A percentile compares a stretch with the other conserved stretches of the same genome.
Evolutionary conservation across 2,329 filamentous ascomycete genomes (phyloP).

Genomic region (Fusarium sp.): DNA sequence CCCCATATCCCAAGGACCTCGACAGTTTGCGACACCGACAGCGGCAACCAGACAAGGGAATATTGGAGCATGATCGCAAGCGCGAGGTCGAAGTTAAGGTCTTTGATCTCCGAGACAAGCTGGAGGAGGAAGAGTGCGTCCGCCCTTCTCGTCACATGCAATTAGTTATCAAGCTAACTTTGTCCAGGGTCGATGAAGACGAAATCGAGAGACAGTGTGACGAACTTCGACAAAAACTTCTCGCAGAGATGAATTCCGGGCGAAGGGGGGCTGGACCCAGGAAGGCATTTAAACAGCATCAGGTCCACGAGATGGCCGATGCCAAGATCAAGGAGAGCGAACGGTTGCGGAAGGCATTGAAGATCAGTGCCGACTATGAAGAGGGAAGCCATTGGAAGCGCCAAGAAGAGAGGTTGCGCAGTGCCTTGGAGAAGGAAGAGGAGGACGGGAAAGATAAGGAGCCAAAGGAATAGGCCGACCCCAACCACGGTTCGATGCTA

Average conservation of each 20-base stretch:
- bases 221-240: conserved; percentile 59
- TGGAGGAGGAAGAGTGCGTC: conserved; percentile 89
- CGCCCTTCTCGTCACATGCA: not conserved
- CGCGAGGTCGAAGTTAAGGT: conserved; percentile 94
- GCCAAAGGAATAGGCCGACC: conserved; percentile 24
- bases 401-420: conserved; percentile 79
- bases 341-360: conserved; percentile 86
- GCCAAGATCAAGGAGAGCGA: conserved; percentile 98
- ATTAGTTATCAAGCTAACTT: conserved; percentile 17
- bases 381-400: conserved; percentile 89
- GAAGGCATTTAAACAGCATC: conserved; percentile 84
- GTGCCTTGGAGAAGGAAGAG: conserved; percentile 62
- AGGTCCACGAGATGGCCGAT: conserved; percentile 95
- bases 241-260: conserved; percentile 56
- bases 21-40: conserved; percentile 81
- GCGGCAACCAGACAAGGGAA: conserved; percentile 90
- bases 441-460: conserved; percentile 55
- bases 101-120: conserved; percentile 87
- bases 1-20: conserved; percentile 82
- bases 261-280: conserved; percentile 55
- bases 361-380: conserved; percentile 88
- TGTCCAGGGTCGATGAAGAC: conserved; percentile 82
- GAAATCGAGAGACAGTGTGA: conserved; percentile 82
- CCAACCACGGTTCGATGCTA: not conserved
- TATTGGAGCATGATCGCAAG: conserved; percentile 94